Base-by-base conservation (phyloP, 768 basidiomycete species). In the Porphyrellus cyaneotinctus region DNA sequence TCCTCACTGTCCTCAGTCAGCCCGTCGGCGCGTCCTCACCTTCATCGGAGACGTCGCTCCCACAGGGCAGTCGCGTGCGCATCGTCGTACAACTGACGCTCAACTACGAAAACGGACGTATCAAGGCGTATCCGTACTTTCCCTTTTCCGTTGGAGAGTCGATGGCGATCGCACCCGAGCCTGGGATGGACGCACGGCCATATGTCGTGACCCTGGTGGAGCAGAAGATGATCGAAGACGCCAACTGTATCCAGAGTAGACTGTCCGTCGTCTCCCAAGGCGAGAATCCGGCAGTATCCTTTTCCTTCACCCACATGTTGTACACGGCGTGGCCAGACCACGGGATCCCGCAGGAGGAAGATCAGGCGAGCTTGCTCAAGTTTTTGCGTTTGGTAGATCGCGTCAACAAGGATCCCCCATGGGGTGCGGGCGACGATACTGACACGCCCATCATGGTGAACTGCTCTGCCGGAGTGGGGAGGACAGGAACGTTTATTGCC, bases 391-490 rank as follows among this genome's bases (percentile, higher is more conserved):
- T 87, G n/a, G 87, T 85, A 23, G 85, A 89, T 58, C 63, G 60
- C 8, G 70, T 75, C 39, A 91, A 91, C 68, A 78, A 76, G 54
- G 76, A 80, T 55, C 51, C 73, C 13, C 59, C 37, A 15, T 28
- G n/a, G n/a, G 49, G 54, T 14, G 47, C 56, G 11, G 58, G n/a
- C 6, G 35, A 60, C 28, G 79, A 85, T 58, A 72, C 78, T 14
- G 84, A 87, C 56, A 86, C 87, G n/a, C 90, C 90, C 0, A 78
- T 88, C 56, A 79, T 94, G 60, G 78, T 90, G 28, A 82, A 88
- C 56, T 95, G 92, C 64, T 92, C 90, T 24, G 92, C 93, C 1
- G 92, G 92, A 5, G 77, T 94, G 52, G 92, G 92, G 4, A 79
- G 92, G 32, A 92, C 92, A 5, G 92, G 92, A 17, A 80, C 91